A percentile compares a stretch with the other conserved stretches of the same genome.
Evolutionary conservation across 2,329 filamentous ascomycete species (phyloP).

Genomic region (Stagonosporopsis chrysanthemi): DNA sequence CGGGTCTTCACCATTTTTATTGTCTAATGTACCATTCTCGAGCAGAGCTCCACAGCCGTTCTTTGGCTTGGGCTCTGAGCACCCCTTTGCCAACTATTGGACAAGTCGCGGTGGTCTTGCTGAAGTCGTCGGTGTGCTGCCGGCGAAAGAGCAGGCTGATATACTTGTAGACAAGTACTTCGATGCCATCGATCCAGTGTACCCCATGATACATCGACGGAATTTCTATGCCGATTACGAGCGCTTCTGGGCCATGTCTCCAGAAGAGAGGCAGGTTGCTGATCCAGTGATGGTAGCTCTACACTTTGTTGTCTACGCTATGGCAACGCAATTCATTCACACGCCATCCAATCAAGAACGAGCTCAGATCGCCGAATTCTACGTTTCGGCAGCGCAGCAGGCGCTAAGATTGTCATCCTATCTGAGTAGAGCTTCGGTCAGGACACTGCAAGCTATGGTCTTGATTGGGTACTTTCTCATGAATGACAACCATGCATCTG

Average conservation of each 20-base stretch:
- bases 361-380: slow-evolving; percentile 81
- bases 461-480: slow-evolving; percentile 84
- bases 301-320: slow-evolving; percentile 77
- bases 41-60: slow-evolving; percentile 75
- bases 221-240: slow-evolving; percentile 82
- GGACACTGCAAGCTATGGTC: slow-evolving; percentile 81
- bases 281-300: slow-evolving; percentile 76
- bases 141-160: slow-evolving; percentile 77
- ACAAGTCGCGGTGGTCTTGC: slow-evolving; percentile 77
- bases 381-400: slow-evolving; percentile 80
- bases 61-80: slow-evolving; percentile 80
- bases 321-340: slow-evolving; percentile 80
- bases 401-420: slow-evolving; percentile 78
- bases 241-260: slow-evolving; percentile 73
- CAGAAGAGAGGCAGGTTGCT: slow-evolving; percentile 64
- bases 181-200: slow-evolving; percentile 75
- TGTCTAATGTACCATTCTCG: slow-evolving; percentile 77
- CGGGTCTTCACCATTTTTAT: slow-evolving; percentile 60
- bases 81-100: slow-evolving; percentile 86
- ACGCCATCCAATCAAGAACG: slow-evolving; percentile 64
- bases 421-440: slow-evolving; percentile 74
- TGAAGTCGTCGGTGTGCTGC: slow-evolving; percentile 78
- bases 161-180: slow-evolving; percentile 66
- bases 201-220: slow-evolving; percentile 79
- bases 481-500: slow-evolving; percentile 84